Conservation (phyloP, 2,329 filamentous ascomycete species). For the Dryadomyces quercivorus region DNA sequence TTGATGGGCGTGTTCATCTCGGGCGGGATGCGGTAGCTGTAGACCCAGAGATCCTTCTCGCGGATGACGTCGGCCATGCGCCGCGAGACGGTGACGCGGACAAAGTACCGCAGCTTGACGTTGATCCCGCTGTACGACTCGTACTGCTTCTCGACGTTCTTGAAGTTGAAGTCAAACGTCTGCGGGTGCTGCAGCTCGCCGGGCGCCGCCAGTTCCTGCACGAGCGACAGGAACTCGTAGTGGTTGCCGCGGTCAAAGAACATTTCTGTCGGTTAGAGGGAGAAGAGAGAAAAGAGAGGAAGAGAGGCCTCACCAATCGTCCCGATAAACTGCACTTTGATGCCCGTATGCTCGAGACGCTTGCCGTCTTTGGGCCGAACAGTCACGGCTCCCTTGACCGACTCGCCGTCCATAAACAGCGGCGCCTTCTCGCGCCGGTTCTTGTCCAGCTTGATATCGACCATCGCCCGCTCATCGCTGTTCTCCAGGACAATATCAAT, state of each 20-base stretch:
- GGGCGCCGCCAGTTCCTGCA: conserved; percentile 91
- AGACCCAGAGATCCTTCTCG: conserved; percentile 99
- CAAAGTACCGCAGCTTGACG: conserved; percentile 96
- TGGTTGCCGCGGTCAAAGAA: conserved; percentile 99
- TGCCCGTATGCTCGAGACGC: conserved; percentile 91
- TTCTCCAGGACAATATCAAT: conserved; percentile 98
- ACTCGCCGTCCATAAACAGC: conserved; percentile 95
- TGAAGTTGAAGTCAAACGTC: conserved; percentile 99
- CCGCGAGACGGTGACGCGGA: conserved; percentile 89
- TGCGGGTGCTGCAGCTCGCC: conserved; percentile 98
- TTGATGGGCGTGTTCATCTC: conserved; percentile 99
- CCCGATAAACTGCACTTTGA: conserved; percentile 99
- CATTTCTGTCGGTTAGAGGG: conserved; percentile 57
- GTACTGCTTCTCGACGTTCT: conserved; percentile 99
- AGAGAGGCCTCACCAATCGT: conserved; percentile 63
- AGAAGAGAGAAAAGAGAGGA: conserved; percentile 2
- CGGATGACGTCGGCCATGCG: conserved; percentile 97
- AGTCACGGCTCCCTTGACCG: conserved; percentile 91
- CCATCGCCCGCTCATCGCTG: conserved; percentile 83
- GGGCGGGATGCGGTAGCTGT: conserved; percentile 93
- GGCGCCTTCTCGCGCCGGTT: conserved; percentile 93
- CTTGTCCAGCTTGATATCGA: conserved; percentile 98
- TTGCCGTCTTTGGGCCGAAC: conserved; percentile 96
- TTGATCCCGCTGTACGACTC: conserved; percentile 99
- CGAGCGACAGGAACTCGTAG: conserved; percentile 95